Conservation (phyloP, 768 basidiomycete species). For the Phaeolepiota aurea region DNA sequence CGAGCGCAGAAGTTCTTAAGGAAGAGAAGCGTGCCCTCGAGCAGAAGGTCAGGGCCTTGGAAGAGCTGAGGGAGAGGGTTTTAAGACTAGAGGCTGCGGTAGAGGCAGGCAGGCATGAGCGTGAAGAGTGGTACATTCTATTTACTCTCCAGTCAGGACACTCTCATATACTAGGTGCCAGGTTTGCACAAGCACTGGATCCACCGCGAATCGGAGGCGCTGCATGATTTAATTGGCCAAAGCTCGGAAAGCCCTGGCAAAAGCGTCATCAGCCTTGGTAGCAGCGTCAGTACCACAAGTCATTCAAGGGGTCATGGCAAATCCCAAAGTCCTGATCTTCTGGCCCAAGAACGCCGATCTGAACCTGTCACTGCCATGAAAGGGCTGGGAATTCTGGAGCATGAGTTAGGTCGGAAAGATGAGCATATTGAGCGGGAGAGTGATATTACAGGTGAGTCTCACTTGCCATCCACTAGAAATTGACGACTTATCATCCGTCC, state of each 20-base stretch:
- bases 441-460: too few relatives aligned
- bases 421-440: too few relatives aligned
- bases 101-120: slow-evolving; percentile 47
- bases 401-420: too few relatives aligned
- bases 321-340: too few relatives aligned
- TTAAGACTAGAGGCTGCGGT: slow-evolving; percentile 57
- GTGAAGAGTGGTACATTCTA: slow-evolving; percentile 54
- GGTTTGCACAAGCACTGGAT: slow-evolving; percentile 52
- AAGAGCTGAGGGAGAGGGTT: slow-evolving; percentile 47
- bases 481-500: too few relatives aligned
- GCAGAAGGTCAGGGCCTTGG: slow-evolving; percentile 36
- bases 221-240: slow-evolving; percentile 10
- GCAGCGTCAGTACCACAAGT: slow-evolving; percentile 2
- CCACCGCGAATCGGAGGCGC: slow-evolving; percentile 17
- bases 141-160: background rate
- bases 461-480: too few relatives aligned
- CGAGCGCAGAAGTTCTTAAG: slow-evolving; percentile 59
- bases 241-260: slow-evolving; percentile 1
- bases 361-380: too few relatives aligned
- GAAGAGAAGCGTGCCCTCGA: slow-evolving; percentile 70
- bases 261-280: background rate
- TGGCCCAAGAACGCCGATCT: too few relatives aligned
- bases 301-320: too few relatives aligned
- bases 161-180: too few relatives aligned
- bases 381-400: background rate